Conservation (phyloP, 768 basidiomycete genomes). For the Lepiota brunneoincarnata region DNA sequence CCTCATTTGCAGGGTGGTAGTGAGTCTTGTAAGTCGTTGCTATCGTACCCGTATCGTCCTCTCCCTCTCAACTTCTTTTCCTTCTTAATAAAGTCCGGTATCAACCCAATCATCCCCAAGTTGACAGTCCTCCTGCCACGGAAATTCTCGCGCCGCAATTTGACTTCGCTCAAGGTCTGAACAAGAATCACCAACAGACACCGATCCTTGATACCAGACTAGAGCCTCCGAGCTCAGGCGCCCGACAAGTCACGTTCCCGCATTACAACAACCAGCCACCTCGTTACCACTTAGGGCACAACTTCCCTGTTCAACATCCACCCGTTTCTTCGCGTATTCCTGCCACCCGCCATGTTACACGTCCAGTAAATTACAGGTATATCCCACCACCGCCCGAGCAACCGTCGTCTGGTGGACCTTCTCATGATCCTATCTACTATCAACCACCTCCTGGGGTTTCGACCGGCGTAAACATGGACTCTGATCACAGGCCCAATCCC, state of each 20-base stretch:
- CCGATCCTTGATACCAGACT: constrained; percentile 46
- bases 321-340: constrained; percentile 41
- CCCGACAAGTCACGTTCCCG: constrained; percentile 38
- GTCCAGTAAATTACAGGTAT: constrained; percentile 36
- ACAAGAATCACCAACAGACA: constrained; percentile 34
- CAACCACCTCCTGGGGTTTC: constrained; percentile 30
- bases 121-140: constrained; percentile 40
- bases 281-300: constrained; percentile 46
- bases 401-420: constrained; percentile 42
- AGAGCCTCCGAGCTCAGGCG: constrained; percentile 40
- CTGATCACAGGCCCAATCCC: constrained; percentile 27
- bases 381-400: constrained; percentile 32
- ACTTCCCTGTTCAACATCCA: constrained; percentile 36
- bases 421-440: constrained; percentile 42
- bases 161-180: constrained; percentile 43
- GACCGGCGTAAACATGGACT: constrained; percentile 26
- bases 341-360: constrained; percentile 31
- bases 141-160: constrained; percentile 50
- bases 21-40: constrained; percentile 27
- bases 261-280: constrained; percentile 39
- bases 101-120: constrained; percentile 35
- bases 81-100: constrained; percentile 70
- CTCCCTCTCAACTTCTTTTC: constrained; percentile 36
- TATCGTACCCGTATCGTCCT: constrained; percentile 45
- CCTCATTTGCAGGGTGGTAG: constrained; percentile 10